Base-by-base conservation (phyloP, 2,329 filamentous ascomycete genomes). In the Cercospora sp. region DNA sequence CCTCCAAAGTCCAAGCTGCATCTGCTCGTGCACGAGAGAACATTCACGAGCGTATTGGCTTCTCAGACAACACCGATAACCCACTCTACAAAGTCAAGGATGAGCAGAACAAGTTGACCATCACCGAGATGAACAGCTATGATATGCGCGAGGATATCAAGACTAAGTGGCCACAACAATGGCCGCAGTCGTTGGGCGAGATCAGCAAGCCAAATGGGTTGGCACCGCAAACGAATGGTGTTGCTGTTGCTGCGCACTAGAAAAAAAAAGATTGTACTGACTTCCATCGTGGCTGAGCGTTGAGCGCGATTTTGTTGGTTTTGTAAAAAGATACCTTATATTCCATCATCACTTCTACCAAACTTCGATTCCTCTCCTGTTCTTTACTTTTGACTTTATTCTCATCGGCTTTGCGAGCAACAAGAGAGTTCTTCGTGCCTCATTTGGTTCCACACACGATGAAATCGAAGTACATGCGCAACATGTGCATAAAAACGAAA, bases 71-170 rank as follows among this genome's bases (percentile, higher is more conserved):
- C 74, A 89, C 84, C 30, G 72, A 83, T 45, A 84, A 80, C 13
- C 77, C 83, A 0, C 84, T 82, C 0, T 90, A 90, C 78, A 87
- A 87, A 74, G 88, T 90, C 0, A 84, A 86, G 70, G 85, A 90
- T 62, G 84, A 88, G 72, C 85, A 81, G 71, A 83, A 86, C 58
- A 88, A 89, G 70, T 74, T 91, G 34, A 90, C 89, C 0, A 90
- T 91, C 61, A 87, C 90, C 70, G 88, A 91, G 76, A 90, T 91
- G 88, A 90, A 91, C 68, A 81, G 82, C 81, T 87, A 80, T 80
- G 85, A 73, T 49, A 73, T 73, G 71, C 51, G 70, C 6, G 70
- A 68, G 57, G 71, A 73, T 37, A 63, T 73, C 28, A 66, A 64
- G 62, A 71, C 65, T 10, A 72, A 77, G 68, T 73, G 70, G 70